A percentile compares a stretch with the other conserved stretches of the same genome.
phyloP scores from a whole-genome alignment of 2,329 filamentous ascomycete genomes.

The Xylaria sp. region DNA sequence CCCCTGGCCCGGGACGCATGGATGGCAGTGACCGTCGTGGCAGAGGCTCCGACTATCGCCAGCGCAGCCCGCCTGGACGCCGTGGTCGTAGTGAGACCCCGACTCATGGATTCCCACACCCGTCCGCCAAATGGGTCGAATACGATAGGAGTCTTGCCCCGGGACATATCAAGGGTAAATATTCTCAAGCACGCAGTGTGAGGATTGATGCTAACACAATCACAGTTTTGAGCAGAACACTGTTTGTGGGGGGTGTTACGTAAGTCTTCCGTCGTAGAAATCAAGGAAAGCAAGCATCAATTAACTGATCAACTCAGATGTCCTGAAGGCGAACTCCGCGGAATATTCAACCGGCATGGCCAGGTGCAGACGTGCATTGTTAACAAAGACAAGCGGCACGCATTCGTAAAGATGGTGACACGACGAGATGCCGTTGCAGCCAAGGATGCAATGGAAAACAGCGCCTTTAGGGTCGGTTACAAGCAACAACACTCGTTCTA shows the following conservation, averaged over 20 bases:
- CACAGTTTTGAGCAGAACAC: slow-evolving; percentile 82
- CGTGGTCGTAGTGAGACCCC: slow-evolving; percentile 67
- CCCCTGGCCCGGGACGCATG: slow-evolving; percentile 61
- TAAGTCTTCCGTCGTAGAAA: slow-evolving; percentile 52
- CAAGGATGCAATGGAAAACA: slow-evolving; percentile 84
- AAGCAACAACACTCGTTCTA: slow-evolving; percentile 6
- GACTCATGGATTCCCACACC: slow-evolving; percentile 41
- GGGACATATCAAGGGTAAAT: slow-evolving; percentile 74
- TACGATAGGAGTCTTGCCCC: slow-evolving; percentile 74
- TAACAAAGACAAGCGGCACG: slow-evolving; percentile 96
- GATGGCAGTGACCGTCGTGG: slow-evolving; percentile 59
- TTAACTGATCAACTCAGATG: slow-evolving; percentile 52
- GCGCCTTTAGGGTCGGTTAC: slow-evolving; percentile 68
- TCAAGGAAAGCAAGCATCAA: slow-evolving; percentile 2
- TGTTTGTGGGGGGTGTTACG: slow-evolving; percentile 96
- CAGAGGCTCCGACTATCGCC: slow-evolving; percentile 74
- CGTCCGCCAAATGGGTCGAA: slow-evolving; percentile 70
- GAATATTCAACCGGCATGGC: slow-evolving; percentile 80
- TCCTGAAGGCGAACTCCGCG: slow-evolving; percentile 79
- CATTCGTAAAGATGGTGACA: slow-evolving; percentile 97
- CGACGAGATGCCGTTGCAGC: slow-evolving; percentile 82
- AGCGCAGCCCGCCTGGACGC: slow-evolving; percentile 78
- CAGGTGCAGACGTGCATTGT: slow-evolving; percentile 96
- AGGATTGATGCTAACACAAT: slow-evolving; percentile 11
- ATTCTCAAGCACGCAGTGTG: background rate